A percentile compares a stretch with the other conserved stretches of the same genome.
These are phyloP conservation scores for Trichoderma aggressivum DNA, from an alignment of 2,329 filamentous ascomycete genomes.

Conservation along the genomic window DNA sequence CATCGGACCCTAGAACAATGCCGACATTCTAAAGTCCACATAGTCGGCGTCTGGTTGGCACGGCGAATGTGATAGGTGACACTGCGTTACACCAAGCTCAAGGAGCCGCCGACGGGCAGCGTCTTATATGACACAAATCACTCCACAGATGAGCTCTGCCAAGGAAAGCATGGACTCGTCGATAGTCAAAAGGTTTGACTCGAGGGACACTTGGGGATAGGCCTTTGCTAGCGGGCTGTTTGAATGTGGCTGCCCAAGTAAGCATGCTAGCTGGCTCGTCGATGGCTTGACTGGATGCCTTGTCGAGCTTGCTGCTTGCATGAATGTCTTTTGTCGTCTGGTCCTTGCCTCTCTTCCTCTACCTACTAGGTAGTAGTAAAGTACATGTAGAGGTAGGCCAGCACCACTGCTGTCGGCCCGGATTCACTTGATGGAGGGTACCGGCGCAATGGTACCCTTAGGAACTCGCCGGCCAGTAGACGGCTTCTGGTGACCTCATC, in stretches of 20 bases:
- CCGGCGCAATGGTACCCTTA: slow-evolving; percentile 15
- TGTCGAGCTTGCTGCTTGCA: not conserved
- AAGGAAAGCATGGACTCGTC: not conserved
- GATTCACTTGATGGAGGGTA: slow-evolving; percentile 12
- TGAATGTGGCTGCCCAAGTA: not conserved
- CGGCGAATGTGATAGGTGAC: slow-evolving; percentile 1
- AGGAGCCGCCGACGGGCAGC: not conserved
- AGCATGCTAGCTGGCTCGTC: not conserved
- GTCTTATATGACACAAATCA: slow-evolving; percentile 5
- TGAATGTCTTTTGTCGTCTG: not conserved
- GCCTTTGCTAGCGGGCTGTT: not conserved
- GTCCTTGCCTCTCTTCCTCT: not conserved
- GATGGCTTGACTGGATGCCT: not conserved
- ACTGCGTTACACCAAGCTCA: not conserved
- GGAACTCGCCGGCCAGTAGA: not conserved
- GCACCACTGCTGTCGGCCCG: not conserved
- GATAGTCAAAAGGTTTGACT: not conserved
- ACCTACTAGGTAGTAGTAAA: no score
- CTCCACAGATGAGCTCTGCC: slow-evolving; percentile 5
- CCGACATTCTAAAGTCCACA: not conserved
- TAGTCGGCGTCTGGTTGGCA: not conserved
- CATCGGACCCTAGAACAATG: not conserved
- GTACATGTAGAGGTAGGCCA: no score
- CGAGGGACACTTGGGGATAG: not conserved
- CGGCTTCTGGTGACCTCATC: slow-evolving; percentile 15